Evolutionary conservation across 371 early-diverging fungal genomes (phyloP).

Genomic region (Coemansia sp.): DNA sequence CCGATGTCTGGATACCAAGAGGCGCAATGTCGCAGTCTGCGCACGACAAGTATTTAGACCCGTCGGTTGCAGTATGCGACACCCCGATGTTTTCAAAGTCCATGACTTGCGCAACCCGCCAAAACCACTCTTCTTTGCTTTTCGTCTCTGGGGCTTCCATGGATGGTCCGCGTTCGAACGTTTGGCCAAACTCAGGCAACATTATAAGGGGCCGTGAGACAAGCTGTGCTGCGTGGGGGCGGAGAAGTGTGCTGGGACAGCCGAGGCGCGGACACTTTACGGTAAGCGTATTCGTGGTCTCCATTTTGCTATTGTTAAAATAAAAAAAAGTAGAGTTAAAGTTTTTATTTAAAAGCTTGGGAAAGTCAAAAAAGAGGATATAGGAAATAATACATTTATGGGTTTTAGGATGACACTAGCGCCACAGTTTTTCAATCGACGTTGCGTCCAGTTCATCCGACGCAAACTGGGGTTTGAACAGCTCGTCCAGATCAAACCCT

Average conservation of each 20-base stretch:
- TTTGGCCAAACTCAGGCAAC: not conserved
- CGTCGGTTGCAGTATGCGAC: constrained; percentile 59
- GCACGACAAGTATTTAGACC: constrained; percentile 66
- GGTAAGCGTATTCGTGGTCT: not conserved
- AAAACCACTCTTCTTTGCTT: constrained; percentile 46
- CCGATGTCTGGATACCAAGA: constrained; percentile 61
- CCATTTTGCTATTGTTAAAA: not conserved
- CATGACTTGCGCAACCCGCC: constrained; percentile 68
- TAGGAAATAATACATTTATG: too few species aligned
- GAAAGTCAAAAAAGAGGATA: too few species aligned
- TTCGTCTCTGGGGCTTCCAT: not conserved
- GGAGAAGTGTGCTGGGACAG: not conserved
- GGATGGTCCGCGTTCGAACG: not conserved
- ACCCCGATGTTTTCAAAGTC: constrained; percentile 79
- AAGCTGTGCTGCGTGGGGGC: not conserved
- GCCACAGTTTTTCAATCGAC: not conserved
- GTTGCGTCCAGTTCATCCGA: too few species aligned
- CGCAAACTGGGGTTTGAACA: not conserved
- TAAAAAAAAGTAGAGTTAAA: too few species aligned
- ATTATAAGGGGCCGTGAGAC: not conserved
- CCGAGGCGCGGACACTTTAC: not conserved
- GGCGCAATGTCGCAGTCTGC: constrained; percentile 83
- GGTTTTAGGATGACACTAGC: not conserved
- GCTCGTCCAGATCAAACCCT: not conserved
- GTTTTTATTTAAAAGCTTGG: too few species aligned